A percentile compares a stretch with the other conserved stretches of the same genome.
phyloP scores from a whole-genome alignment of 1,284 basidiomycete genomes.

The Sporisorium sorghi region DNA sequence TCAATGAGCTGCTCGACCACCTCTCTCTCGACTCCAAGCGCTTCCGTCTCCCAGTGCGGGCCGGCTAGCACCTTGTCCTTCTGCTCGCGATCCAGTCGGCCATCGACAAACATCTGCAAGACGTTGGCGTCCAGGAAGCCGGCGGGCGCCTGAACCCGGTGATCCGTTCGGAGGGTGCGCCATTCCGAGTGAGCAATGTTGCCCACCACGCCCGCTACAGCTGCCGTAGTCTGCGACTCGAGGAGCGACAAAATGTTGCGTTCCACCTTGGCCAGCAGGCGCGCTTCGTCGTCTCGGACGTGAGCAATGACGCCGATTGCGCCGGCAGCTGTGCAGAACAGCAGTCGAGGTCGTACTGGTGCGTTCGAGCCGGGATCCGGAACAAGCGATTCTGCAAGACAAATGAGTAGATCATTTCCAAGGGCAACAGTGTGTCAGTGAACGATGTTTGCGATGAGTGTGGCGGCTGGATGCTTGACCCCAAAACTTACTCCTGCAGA shows the following conservation, averaged over 20 bases:
- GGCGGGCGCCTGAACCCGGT: conserved; percentile 50
- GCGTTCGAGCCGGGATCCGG: conserved; percentile 17
- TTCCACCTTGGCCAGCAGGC: conserved; percentile 49
- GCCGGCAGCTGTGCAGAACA: conserved; percentile 62
- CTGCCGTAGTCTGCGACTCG: conserved; percentile 5
- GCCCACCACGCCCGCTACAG: conserved; percentile 28
- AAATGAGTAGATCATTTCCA: too few relatives aligned
- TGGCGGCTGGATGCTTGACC: too few relatives aligned
- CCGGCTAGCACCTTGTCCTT: conserved; percentile 25
- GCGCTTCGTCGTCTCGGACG: conserved; percentile 29
- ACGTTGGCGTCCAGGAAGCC: conserved; percentile 63
- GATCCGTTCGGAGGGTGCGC: conserved; percentile 66
- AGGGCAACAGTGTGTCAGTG: conserved; percentile 2
- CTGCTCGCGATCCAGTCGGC: conserved; percentile 28
- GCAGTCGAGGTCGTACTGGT: conserved; percentile 26
- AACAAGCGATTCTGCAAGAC: conserved; percentile 20
- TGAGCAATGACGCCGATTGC: conserved; percentile 56
- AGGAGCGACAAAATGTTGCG: conserved; percentile 49
- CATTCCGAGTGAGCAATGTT: conserved; percentile 56
- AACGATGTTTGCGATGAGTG: neutral
- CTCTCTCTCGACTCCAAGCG: conserved; percentile 27
- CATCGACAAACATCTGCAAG: conserved; percentile 44
- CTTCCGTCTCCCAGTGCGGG: conserved; percentile 18
- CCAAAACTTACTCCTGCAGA: conserved; percentile 39
- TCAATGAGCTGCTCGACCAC: conserved; percentile 35